A percentile compares a stretch with the other conserved stretches of the same genome.
Conservation (phyloP, 345 rosid genomes). For the Nasturtium officinale region DNA sequence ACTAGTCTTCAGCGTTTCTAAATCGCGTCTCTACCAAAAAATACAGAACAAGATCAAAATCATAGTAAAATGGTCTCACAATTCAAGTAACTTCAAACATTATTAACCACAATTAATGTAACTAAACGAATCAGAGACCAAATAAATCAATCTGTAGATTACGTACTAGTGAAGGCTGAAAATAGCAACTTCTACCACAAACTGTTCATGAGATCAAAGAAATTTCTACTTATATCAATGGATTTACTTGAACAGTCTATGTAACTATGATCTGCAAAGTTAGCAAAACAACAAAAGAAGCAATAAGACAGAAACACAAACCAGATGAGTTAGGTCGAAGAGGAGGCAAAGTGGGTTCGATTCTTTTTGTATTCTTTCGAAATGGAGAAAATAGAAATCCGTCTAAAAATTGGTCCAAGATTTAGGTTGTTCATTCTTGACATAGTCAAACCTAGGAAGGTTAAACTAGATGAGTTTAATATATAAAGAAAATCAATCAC, state of each 20-base stretch:
- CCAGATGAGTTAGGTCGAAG: conserved; percentile 33
- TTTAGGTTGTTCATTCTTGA: too few species aligned
- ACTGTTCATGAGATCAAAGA: too few species aligned
- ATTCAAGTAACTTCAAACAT: neutral
- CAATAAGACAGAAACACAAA: conserved; percentile 25
- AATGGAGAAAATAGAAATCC: conserved; percentile 66
- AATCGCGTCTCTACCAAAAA: neutral
- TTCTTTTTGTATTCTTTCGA: conserved; percentile 41
- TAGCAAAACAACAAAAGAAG: neutral
- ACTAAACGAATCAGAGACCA: conserved; percentile 1
- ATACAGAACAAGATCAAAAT: neutral
- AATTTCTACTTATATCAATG: too few species aligned
- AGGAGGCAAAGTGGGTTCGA: conserved; percentile 46
- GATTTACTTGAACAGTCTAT: too few species aligned
- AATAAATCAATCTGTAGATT: neutral
- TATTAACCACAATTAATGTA: neutral
- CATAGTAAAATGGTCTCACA: neutral
- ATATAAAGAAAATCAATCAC: too few species aligned
- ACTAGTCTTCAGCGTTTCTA: too few species aligned
- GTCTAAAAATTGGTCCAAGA: too few species aligned
- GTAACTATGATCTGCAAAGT: too few species aligned
- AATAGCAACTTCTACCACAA: neutral
- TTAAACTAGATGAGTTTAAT: too few species aligned
- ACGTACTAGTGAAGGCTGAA: conserved; percentile 17
- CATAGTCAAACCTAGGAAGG: too few species aligned